phyloP scores from a whole-genome alignment of 257 asterid species.

The Leptodermis oblonga region DNA sequence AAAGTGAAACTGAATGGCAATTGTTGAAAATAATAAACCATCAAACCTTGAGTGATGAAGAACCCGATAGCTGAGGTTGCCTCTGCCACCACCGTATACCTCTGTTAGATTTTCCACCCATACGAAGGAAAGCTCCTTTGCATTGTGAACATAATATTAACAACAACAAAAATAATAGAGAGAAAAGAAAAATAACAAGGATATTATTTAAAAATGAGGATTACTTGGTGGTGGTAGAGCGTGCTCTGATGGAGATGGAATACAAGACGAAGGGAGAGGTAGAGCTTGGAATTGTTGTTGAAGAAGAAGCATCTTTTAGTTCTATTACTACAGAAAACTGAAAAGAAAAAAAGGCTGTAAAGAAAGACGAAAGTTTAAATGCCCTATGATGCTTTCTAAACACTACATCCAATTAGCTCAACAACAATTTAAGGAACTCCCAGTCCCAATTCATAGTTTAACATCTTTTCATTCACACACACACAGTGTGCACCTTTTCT shows the following conservation, averaged over 20 bases:
- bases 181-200: not conserved
- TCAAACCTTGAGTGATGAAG: not conserved
- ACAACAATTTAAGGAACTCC: too few relatives aligned
- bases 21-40: not conserved
- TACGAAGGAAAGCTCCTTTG: not conserved
- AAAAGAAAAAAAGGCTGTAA: too few relatives aligned
- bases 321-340: not conserved
- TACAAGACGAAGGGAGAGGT: not conserved
- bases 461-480: too few relatives aligned
- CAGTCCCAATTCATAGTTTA: too few relatives aligned
- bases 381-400: too few relatives aligned
- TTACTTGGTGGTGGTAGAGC: constrained; percentile 1
- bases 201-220: not conserved
- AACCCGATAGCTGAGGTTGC: not conserved
- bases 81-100: not conserved
- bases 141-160: not conserved
- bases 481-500: too few relatives aligned
- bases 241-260: not conserved
- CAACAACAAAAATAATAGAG: not conserved
- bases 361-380: too few relatives aligned
- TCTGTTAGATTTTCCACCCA: not conserved
- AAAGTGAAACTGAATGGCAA: not conserved
- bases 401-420: too few relatives aligned
- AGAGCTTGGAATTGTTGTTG: not conserved
- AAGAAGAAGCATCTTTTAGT: not conserved